Evolutionary conservation across 192 early-diverging fungal genomes (phyloP).

Genomic region (Backusella parvicylindrica): DNA sequence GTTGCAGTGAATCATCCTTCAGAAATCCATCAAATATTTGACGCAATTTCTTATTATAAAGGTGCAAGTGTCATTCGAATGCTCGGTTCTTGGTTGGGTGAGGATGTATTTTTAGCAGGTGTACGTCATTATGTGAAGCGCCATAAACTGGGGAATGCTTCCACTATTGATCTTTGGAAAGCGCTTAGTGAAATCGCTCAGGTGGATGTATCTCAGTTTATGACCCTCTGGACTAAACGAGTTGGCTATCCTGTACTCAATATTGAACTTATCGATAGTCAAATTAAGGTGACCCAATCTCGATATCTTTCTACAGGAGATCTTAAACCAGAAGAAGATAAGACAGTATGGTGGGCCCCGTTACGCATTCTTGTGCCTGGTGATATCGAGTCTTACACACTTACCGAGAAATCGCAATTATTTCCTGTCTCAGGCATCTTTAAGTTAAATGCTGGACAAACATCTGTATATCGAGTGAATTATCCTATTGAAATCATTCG

Average conservation of each 20-base stretch:
- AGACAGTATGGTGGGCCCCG: slow-evolving; percentile 83
- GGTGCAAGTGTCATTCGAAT: slow-evolving; percentile 93
- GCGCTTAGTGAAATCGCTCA: slow-evolving; percentile 77
- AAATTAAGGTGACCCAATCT: slow-evolving; percentile 68
- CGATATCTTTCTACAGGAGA: slow-evolving; percentile 87
- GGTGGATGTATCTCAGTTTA: slow-evolving; percentile 80
- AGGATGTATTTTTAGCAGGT: slow-evolving; percentile 69
- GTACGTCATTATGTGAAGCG: slow-evolving; percentile 74
- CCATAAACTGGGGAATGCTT: slow-evolving; percentile 83
- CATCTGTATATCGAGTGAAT: slow-evolving; percentile 85
- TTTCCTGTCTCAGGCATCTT: slow-evolving; percentile 52
- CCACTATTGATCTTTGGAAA: slow-evolving; percentile 85
- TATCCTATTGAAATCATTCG: slow-evolving; percentile 56
- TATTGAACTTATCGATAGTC: slow-evolving; percentile 54
- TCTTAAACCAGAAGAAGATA: slow-evolving; percentile 71
- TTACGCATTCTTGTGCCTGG: slow-evolving; percentile 53
- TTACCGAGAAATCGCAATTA: slow-evolving; percentile 36
- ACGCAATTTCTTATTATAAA: slow-evolving; percentile 88
- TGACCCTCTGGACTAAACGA: slow-evolving; percentile 87
- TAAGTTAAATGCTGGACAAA: slow-evolving; percentile 83
- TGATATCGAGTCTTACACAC: slow-evolving; percentile 22
- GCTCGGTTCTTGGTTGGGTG: slow-evolving; percentile 74
- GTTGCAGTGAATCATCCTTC: slow-evolving; percentile 80
- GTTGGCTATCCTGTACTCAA: slow-evolving; percentile 85
- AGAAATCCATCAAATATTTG: slow-evolving; percentile 94